These are phyloP conservation scores for Trichophyton schoenleinii DNA, from an alignment of 2,329 filamentous ascomycete genomes.

Conservation along the genomic window DNA sequence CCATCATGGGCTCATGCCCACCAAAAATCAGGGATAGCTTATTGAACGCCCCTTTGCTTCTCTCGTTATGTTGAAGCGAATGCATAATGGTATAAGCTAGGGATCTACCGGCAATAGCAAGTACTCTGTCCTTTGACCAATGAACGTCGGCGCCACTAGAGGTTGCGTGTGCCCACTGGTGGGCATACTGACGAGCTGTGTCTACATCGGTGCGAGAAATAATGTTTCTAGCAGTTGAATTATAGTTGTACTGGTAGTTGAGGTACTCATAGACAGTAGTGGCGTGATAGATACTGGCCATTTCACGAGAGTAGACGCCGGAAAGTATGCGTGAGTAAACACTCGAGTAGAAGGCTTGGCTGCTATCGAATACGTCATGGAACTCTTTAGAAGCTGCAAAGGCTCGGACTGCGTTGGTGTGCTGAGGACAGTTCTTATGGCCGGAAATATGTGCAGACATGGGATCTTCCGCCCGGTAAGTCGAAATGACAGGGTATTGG, in stretches of 20 bases:
- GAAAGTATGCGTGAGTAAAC: constrained; percentile 35
- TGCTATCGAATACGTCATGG: constrained; percentile 28
- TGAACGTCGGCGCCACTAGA: constrained; percentile 12
- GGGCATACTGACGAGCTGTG: constrained; percentile 35
- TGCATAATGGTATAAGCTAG: constrained; percentile 28
- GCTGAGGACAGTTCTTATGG: constrained; percentile 32
- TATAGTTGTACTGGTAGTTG: constrained; percentile 42
- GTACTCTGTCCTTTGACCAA: constrained; percentile 19
- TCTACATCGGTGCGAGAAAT: constrained; percentile 23
- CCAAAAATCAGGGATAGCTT: constrained; percentile 41
- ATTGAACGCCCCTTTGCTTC: constrained; percentile 23
- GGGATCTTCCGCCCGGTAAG: constrained; percentile 35
- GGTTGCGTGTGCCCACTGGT: constrained; percentile 29
- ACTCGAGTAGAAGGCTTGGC: constrained; percentile 34
- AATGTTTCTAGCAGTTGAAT: constrained; percentile 29
- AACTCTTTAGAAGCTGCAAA: constrained; percentile 29
- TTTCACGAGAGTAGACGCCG: constrained; percentile 26
- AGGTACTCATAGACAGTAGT: constrained; percentile 45
- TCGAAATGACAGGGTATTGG: constrained; percentile 43
- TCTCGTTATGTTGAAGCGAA: constrained; percentile 29
- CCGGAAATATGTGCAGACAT: constrained; percentile 41
- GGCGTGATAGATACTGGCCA: constrained; percentile 41
- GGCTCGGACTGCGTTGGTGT: constrained; percentile 24
- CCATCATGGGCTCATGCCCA: constrained; percentile 37
- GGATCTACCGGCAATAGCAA: constrained; percentile 33